Conservation (phyloP, 1,284 basidiomycete genomes). For the Filobasidium uniguttulatum region DNA sequence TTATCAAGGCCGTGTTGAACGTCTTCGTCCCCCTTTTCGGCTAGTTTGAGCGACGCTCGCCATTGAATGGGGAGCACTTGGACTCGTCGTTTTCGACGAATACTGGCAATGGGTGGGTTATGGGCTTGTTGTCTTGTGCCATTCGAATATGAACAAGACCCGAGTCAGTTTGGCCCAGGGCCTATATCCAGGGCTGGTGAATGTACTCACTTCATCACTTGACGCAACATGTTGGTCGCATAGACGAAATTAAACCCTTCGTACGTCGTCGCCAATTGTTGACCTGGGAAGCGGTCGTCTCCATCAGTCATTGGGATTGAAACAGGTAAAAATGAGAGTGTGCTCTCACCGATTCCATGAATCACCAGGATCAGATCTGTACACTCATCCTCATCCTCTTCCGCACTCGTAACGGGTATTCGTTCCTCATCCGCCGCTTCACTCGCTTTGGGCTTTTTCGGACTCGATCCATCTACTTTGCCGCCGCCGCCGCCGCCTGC, state of each 20-base stretch:
- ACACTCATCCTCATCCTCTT: slow-evolving; percentile 33
- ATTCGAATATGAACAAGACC: not conserved
- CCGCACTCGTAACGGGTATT: slow-evolving; percentile 26
- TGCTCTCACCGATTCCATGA: slow-evolving; percentile 39
- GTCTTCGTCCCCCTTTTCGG: slow-evolving; percentile 37
- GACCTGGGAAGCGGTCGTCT: slow-evolving; percentile 16
- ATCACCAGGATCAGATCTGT: slow-evolving; percentile 41
- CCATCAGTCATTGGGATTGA: not conserved
- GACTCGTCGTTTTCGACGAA: slow-evolving; percentile 39
- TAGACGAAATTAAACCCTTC: slow-evolving; percentile 44
- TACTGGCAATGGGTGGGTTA: slow-evolving; percentile 38
- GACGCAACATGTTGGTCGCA: slow-evolving; percentile 40
- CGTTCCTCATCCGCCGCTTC: slow-evolving; percentile 31
- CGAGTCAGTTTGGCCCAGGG: too few species aligned
- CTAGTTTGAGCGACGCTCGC: slow-evolving; percentile 41
- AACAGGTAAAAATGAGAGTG: not conserved
- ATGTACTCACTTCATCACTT: slow-evolving; percentile 31
- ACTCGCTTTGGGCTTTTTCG: slow-evolving; percentile 11
- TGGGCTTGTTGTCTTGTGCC: slow-evolving; percentile 34
- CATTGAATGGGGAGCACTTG: slow-evolving; percentile 45
- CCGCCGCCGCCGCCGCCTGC: slow-evolving; percentile 10
- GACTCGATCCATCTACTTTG: too few species aligned
- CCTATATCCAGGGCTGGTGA: not conserved
- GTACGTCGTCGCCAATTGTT: slow-evolving; percentile 38
- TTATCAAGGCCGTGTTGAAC: slow-evolving; percentile 40